Evolutionary conservation across 352 stramenopile genomes (phyloP).

Genomic region (Pythium plurisporium): DNA sequence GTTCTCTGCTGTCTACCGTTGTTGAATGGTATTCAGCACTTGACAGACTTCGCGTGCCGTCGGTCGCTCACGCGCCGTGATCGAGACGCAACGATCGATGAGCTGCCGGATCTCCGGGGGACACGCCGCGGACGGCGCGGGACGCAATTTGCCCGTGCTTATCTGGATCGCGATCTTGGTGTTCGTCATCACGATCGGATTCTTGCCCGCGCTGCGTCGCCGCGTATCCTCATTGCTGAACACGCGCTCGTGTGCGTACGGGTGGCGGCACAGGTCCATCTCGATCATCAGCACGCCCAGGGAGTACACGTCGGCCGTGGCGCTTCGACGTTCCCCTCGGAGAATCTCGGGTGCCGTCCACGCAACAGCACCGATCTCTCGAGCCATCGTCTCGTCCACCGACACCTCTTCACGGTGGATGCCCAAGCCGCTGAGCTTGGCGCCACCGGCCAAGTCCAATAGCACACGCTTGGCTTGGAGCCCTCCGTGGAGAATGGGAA

Average conservation of each 20-base stretch:
- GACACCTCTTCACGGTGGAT: neutral
- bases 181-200: neutral
- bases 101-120: slow-evolving; percentile 10
- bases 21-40: neutral
- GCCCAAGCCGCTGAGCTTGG: slow-evolving; percentile 16
- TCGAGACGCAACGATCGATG: slow-evolving; percentile 11
- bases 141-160: slow-evolving; percentile 15
- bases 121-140: slow-evolving; percentile 6
- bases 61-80: neutral
- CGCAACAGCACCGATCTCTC: slow-evolving; percentile 18
- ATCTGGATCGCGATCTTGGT: slow-evolving; percentile 20
- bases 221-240: neutral
- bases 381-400: slow-evolving; percentile 18
- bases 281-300: slow-evolving; percentile 24
- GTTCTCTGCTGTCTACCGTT: no score
- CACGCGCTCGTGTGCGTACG: neutral
- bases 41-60: neutral
- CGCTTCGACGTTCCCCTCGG: slow-evolving; percentile 20
- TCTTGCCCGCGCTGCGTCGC: neutral
- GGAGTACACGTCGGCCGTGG: slow-evolving; percentile 28
- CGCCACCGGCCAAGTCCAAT: neutral
- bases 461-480: slow-evolving; percentile 13
- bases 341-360: slow-evolving; percentile 27
- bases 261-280: slow-evolving; percentile 18
- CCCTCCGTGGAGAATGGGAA: slow-evolving; percentile 12